A percentile compares a stretch with the other conserved stretches of the same genome.
phyloP scores from a whole-genome alignment of 768 basidiomycete species.

The Podaxis sp. region DNA sequence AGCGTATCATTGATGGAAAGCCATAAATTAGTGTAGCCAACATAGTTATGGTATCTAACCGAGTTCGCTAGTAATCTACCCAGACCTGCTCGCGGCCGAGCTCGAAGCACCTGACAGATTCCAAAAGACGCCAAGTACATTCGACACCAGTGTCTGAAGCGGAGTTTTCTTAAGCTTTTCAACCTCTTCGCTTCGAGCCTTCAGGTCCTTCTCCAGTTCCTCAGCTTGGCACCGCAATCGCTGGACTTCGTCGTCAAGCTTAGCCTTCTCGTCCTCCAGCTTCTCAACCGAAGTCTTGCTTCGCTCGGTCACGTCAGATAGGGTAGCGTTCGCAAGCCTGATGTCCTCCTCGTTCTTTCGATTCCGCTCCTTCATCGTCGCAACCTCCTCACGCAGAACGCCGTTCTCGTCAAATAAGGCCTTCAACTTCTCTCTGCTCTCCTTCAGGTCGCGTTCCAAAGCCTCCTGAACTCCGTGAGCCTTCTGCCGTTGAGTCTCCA shows the following conservation, averaged over 20 bases:
- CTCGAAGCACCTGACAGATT: neutral
- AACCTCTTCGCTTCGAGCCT: neutral
- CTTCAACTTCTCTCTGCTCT: neutral
- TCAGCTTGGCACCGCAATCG: neutral
- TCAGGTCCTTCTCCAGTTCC: slow-evolving; percentile 2
- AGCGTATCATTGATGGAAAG: neutral
- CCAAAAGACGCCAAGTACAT: neutral
- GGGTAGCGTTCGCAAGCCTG: neutral
- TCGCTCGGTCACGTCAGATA: slow-evolving; percentile 2
- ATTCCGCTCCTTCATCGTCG: neutral
- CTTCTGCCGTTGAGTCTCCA: neutral
- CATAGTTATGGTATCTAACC: neutral
- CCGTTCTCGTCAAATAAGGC: neutral
- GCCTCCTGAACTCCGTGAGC: neutral
- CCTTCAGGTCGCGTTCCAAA: neutral
- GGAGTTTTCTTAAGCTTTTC: neutral
- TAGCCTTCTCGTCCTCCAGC: slow-evolving; percentile 5
- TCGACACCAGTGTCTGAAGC: neutral
- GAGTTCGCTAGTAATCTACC: neutral
- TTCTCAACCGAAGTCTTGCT: neutral
- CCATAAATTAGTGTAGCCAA: neutral
- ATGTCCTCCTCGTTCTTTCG: neutral
- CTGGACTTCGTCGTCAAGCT: neutral
- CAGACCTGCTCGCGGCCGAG: neutral
- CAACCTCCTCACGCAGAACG: neutral